Percentiles rank a stretch among this genome's conserved stretches.
phyloP scores from a whole-genome alignment of 2,329 filamentous ascomycete species.

The Leptographium wingfieldii region DNA sequence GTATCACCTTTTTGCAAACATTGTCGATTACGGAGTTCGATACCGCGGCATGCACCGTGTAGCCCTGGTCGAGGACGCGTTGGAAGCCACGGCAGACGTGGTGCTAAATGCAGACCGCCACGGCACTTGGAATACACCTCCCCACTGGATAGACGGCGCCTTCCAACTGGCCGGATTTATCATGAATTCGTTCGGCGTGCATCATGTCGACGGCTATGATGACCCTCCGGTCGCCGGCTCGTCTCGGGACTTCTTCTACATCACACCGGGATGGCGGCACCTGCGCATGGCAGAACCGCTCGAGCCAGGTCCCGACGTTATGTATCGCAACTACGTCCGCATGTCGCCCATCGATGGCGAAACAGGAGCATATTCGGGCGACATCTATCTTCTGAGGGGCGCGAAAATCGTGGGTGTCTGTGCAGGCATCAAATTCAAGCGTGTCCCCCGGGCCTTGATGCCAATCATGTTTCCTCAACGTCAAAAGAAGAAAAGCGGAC shows the following conservation, averaged over 20 bases:
- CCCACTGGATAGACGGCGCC: conserved; percentile 26
- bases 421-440: conserved; percentile 23
- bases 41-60: conserved; percentile 3
- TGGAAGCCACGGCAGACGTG: conserved; percentile 1
- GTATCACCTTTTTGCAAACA: background rate
- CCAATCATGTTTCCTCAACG: conserved; percentile 5
- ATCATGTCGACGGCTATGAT: conserved; percentile 13
- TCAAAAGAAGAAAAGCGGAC: background rate
- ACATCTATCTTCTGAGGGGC: conserved; percentile 24
- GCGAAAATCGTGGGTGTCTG: conserved; percentile 21
- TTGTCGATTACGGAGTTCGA: background rate
- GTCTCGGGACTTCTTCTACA: conserved; percentile 18
- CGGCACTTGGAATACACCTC: conserved; percentile 20
- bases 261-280: conserved; percentile 23
- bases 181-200: conserved; percentile 20
- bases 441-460: conserved; percentile 16
- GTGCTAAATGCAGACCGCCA: background rate
- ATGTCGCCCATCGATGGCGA: conserved; percentile 17
- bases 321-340: conserved; percentile 23
- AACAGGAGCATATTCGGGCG: conserved; percentile 17
- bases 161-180: conserved; percentile 26
- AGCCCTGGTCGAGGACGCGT: background rate
- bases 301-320: background rate
- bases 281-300: conserved; percentile 1
- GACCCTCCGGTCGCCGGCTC: too few species aligned